A percentile compares a stretch with the other conserved stretches of the same genome.
Evolutionary conservation across 345 rosid genomes (phyloP).

Genomic region (Schrenkiella parvula): DNA sequence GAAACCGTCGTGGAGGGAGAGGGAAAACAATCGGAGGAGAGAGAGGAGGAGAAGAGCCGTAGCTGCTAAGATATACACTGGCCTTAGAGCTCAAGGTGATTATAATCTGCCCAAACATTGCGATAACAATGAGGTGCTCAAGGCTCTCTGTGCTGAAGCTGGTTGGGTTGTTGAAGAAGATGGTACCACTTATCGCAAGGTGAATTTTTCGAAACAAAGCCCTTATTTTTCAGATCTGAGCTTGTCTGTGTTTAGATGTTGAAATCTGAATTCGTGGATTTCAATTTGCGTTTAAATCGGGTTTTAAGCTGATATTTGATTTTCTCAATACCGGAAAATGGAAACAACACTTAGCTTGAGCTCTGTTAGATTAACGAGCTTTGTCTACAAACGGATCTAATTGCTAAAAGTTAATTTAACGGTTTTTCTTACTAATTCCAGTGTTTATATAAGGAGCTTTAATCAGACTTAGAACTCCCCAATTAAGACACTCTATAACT

Average conservation of each 20-base stretch:
- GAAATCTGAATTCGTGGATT: not conserved
- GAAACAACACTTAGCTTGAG: not conserved
- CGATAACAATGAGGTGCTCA: slow-evolving; percentile 88
- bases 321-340: not conserved
- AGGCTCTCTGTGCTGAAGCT: slow-evolving; percentile 85
- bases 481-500: not conserved
- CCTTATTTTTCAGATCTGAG: slow-evolving; percentile 10
- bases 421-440: not conserved
- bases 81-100: slow-evolving; percentile 85
- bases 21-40: slow-evolving; percentile 93
- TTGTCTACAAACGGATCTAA: slow-evolving; percentile 13
- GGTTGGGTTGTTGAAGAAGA: slow-evolving; percentile 98
- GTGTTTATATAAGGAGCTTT: not conserved
- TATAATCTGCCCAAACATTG: slow-evolving; percentile 91
- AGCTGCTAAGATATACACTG: slow-evolving; percentile 85
- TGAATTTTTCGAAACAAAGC: not conserved
- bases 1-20: slow-evolving; percentile 97
- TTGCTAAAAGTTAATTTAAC: not conserved
- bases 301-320: not conserved
- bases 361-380: not conserved
- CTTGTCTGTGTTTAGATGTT: not conserved
- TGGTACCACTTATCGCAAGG: slow-evolving; percentile 96
- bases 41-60: slow-evolving; percentile 89
- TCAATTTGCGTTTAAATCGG: not conserved
- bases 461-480: not conserved